phyloP scores from a whole-genome alignment of 1,284 basidiomycete species.

The Ceratobasidium sp. region DNA sequence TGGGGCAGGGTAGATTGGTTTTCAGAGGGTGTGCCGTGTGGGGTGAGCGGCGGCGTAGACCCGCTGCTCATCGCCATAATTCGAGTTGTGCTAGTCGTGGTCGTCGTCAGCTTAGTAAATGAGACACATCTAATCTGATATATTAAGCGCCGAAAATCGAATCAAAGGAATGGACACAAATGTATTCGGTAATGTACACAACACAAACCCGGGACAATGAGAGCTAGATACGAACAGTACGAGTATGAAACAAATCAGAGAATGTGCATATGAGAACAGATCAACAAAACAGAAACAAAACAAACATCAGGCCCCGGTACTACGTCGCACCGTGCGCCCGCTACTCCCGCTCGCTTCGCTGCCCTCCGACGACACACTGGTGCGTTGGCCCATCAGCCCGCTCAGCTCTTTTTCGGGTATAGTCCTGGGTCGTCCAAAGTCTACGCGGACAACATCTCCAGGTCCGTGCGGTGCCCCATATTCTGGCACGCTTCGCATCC shows the following conservation, averaged over 20 bases:
- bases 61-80: conserved; percentile 4
- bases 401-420: conserved; percentile 31
- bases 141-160: conserved; percentile 2
- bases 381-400: background rate
- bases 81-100: conserved; percentile 1
- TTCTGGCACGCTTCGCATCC: background rate
- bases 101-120: conserved; percentile 37
- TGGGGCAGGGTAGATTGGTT: background rate
- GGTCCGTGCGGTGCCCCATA: conserved; percentile 4
- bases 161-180: background rate
- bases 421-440: conserved; percentile 1
- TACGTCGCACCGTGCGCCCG: conserved; percentile 6
- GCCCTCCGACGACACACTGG: conserved; percentile 24
- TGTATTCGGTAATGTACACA: background rate
- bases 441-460: background rate
- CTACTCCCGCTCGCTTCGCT: conserved; percentile 30
- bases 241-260: conserved; percentile 11
- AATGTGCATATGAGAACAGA: conserved; percentile 12
- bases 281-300: background rate
- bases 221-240: background rate
- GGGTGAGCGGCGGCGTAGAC: conserved; percentile 9
- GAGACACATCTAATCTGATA: conserved; percentile 14
- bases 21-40: background rate
- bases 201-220: background rate
- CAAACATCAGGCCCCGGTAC: conserved; percentile 6